Evolutionary conservation across 139 green algal genomes (phyloP).

Genomic region (Eudorina sp.): DNA sequence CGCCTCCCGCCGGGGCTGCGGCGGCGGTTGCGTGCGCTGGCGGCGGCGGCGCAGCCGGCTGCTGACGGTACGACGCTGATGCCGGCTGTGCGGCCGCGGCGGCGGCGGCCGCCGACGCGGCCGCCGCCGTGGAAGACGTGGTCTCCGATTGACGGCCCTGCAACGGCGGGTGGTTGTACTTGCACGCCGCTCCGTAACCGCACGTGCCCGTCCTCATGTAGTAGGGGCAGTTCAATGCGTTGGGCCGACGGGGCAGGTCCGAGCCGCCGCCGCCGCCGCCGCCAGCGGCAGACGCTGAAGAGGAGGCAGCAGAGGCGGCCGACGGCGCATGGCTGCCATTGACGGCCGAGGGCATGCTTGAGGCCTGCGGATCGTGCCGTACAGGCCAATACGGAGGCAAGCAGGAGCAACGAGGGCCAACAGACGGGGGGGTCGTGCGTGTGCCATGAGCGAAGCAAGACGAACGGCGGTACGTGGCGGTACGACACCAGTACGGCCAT

Average conservation of each 20-base stretch:
- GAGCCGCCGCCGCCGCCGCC: neutral
- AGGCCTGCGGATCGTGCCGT: no score
- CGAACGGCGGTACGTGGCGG: no score
- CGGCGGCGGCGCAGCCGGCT: neutral
- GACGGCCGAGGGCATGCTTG: neutral
- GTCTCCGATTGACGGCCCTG: neutral
- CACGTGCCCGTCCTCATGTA: conserved; percentile 39
- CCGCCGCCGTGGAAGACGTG: neutral
- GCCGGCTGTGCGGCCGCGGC: neutral
- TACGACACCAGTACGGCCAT: no score
- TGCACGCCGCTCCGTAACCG: conserved; percentile 14
- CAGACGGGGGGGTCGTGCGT: no score
- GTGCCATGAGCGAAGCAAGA: no score
- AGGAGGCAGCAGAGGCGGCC: neutral
- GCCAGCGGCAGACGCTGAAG: neutral
- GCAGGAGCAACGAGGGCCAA: no score
- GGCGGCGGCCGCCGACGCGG: neutral
- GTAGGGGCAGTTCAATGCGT: neutral
- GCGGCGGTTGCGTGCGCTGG: neutral
- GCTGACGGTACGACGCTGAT: neutral
- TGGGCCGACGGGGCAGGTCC: conserved; percentile 1
- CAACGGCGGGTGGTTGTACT: conserved; percentile 17
- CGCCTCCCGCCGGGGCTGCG: neutral
- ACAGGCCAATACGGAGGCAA: no score
- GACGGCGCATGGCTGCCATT: neutral